A percentile compares a stretch with the other conserved stretches of the same genome.
Evolutionary conservation across 768 basidiomycete species (phyloP).

Genomic region (Leccinum imitatum): DNA sequence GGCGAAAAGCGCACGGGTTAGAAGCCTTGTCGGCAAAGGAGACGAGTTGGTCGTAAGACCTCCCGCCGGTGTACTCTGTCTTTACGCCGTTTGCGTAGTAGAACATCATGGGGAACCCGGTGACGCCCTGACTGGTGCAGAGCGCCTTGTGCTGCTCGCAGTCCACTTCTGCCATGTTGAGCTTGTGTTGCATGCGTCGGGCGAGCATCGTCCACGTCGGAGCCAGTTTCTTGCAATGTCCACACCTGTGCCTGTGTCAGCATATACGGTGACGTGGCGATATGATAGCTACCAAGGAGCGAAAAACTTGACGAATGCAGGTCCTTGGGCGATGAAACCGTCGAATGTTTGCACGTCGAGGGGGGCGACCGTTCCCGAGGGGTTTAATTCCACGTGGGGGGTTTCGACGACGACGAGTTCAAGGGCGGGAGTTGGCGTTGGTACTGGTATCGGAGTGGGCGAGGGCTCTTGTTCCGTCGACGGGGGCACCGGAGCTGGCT

Average conservation of each 20-base stretch:
- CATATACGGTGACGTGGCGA: background rate
- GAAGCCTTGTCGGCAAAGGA: conserved; percentile 75
- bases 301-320: conserved; percentile 76
- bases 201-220: conserved; percentile 81
- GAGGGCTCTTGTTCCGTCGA: conserved; percentile 6
- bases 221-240: conserved; percentile 94
- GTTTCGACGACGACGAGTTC: conserved; percentile 19
- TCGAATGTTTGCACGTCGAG: conserved; percentile 38
- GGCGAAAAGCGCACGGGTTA: conserved; percentile 52
- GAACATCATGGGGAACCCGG: conserved; percentile 82
- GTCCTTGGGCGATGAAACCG: conserved; percentile 41
- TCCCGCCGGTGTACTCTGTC: conserved; percentile 73
- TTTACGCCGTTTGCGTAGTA: conserved; percentile 61
- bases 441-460: background rate
- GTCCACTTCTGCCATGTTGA: conserved; percentile 84
- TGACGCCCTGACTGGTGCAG: conserved; percentile 65
- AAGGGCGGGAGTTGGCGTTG: conserved; percentile 1
- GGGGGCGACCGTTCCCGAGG: conserved; percentile 26
- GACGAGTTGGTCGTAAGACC: conserved; percentile 70
- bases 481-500: background rate
- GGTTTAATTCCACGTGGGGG: conserved; percentile 18
- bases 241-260: conserved; percentile 54
- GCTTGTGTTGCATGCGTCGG: conserved; percentile 59
- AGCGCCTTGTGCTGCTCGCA: conserved; percentile 74
- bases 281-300: conserved; percentile 70